These are phyloP conservation scores for Colletotrichum sp. DNA, from an alignment of 2,329 filamentous ascomycete species.

Conservation along the genomic window DNA sequence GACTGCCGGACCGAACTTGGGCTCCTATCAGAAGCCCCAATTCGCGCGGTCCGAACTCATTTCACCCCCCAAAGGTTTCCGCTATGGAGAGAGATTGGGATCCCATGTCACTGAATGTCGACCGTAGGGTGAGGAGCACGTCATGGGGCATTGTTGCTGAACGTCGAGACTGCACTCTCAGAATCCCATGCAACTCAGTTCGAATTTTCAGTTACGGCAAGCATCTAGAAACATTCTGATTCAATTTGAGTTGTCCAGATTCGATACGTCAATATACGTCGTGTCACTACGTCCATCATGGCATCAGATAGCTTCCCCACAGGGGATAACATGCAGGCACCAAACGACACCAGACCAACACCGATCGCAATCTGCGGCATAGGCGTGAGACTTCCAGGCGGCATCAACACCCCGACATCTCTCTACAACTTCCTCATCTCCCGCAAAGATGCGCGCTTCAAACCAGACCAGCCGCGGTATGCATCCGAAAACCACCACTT, in stretches of 20 bases:
- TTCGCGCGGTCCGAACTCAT: not conserved
- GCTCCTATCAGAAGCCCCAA: not conserved
- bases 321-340: not conserved
- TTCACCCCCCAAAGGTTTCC: not conserved
- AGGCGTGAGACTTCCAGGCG: slow-evolving; percentile 7
- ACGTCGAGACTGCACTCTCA: not conserved
- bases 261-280: not conserved
- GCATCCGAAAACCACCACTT: not conserved
- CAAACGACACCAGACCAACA: not conserved
- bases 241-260: not conserved
- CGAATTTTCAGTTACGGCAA: not conserved
- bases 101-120: not conserved
- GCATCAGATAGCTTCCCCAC: no score
- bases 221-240: not conserved
- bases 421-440: slow-evolving; percentile 11
- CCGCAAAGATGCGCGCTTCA: slow-evolving; percentile 2
- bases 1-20: not conserved
- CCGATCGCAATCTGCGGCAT: slow-evolving; percentile 15
- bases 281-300: not conserved
- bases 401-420: slow-evolving; percentile 3
- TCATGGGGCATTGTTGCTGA: not conserved
- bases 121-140: not conserved
- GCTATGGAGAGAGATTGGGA: not conserved
- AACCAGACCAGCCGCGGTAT: not conserved
- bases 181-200: not conserved